Percentiles rank a stretch among this genome's conserved stretches.
Conservation (phyloP, 495 filamentous ascomycete species). For the Penicillium lividum region DNA sequence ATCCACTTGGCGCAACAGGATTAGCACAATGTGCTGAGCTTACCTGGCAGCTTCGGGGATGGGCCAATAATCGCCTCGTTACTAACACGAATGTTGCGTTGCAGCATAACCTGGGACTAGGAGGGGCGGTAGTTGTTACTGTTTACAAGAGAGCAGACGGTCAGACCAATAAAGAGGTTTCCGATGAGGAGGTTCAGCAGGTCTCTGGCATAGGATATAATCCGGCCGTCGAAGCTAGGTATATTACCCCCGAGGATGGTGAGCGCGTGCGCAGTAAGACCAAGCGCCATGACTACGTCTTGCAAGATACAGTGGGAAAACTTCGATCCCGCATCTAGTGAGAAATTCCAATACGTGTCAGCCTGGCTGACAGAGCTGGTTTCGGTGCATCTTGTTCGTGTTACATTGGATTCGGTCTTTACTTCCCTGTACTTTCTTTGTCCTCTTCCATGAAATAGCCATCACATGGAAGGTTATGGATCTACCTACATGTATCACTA, state of each 20-base stretch:
- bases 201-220: conserved; percentile 72
- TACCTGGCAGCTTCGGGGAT: conserved; percentile 91
- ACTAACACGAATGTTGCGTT: conserved; percentile 64
- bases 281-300: conserved; percentile 24
- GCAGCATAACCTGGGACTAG: conserved; percentile 85
- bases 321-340: conserved; percentile 22
- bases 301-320: conserved; percentile 24
- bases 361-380: too few species aligned
- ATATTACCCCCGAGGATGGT: conserved; percentile 25
- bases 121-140: conserved; percentile 81
- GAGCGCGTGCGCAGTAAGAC: conserved; percentile 28
- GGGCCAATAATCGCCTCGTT: conserved; percentile 85
- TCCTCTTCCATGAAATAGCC: too few species aligned
- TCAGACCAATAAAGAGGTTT: conserved; percentile 45
- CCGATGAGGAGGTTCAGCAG: conserved; percentile 51
- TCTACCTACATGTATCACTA: too few species aligned
- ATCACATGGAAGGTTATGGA: too few species aligned
- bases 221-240: conserved; percentile 69
- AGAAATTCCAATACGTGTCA: too few species aligned
- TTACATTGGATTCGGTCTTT: too few species aligned
- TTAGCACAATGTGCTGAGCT: conserved; percentile 92
- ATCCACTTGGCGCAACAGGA: conserved; percentile 88
- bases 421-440: too few species aligned
- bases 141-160: conserved; percentile 77
- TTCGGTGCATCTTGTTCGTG: too few species aligned